phyloP scores from a whole-genome alignment of 345 rosid genomes.

The Boechera retrofracta region DNA sequence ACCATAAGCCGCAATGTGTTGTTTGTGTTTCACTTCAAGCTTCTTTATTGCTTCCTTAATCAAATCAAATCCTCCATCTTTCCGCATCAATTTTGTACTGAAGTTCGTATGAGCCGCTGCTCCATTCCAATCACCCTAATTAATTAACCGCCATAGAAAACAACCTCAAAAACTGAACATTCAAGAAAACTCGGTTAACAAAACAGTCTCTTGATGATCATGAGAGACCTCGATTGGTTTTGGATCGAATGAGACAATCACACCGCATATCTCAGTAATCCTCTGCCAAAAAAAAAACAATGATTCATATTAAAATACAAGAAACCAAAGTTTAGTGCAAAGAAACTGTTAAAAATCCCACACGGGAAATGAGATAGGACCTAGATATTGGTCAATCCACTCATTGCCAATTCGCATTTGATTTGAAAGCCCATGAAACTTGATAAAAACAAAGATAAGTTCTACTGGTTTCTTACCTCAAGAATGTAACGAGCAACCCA shows the following conservation, averaged over 20 bases:
- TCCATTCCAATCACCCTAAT: conserved; percentile 97
- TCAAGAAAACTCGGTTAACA: background rate
- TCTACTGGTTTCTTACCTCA: conserved; percentile 52
- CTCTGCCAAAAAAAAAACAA: conserved; percentile 56
- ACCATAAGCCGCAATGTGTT: conserved; percentile 92
- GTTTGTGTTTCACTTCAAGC: conserved; percentile 80
- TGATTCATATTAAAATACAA: background rate
- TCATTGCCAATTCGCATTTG: too few relatives aligned
- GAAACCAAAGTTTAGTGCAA: conserved; percentile 1
- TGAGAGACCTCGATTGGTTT: conserved; percentile 77
- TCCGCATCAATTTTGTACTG: conserved; percentile 96
- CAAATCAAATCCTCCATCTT: conserved; percentile 79
- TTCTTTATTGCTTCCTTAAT: conserved; percentile 89
- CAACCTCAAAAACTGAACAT: background rate
- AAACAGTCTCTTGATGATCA: conserved; percentile 13
- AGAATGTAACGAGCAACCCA: conserved; percentile 96
- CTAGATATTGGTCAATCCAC: background rate
- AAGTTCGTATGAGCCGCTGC: conserved; percentile 98
- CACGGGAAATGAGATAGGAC: background rate
- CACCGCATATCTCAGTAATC: conserved; percentile 91
- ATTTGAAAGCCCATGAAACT: background rate
- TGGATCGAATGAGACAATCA: conserved; percentile 89
- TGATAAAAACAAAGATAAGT: background rate
- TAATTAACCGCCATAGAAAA: background rate
- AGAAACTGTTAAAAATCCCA: background rate